A percentile compares a stretch with the other conserved stretches of the same genome.
Evolutionary conservation across 2,329 filamentous ascomycete species (phyloP).

Genomic region (Scytalidium sp.): DNA sequence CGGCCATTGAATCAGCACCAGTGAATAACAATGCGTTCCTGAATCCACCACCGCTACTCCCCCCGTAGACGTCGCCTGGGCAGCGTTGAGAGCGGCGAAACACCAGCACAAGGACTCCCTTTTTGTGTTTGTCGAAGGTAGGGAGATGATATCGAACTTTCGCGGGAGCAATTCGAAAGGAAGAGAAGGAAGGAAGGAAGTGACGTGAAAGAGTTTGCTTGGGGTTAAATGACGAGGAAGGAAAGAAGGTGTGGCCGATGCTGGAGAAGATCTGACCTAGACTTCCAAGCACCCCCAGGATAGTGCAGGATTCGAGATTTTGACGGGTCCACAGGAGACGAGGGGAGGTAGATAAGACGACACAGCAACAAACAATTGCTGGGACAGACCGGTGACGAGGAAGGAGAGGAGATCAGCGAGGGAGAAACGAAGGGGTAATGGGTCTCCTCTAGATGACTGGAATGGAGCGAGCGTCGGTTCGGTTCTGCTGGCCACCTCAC

Average conservation of each 20-base stretch:
- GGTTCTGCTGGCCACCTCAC: neutral
- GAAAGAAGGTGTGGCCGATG: neutral
- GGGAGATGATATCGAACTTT: neutral
- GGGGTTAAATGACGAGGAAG: neutral
- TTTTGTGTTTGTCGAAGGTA: too few relatives aligned
- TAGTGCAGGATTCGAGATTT: neutral
- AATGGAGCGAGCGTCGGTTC: neutral
- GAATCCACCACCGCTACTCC: neutral
- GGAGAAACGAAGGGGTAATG: constrained; percentile 8
- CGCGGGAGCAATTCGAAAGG: neutral
- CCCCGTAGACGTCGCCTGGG: neutral
- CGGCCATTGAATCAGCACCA: neutral
- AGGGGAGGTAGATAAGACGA: neutral
- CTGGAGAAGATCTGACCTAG: neutral
- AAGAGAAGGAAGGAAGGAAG: neutral
- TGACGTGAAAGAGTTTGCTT: neutral
- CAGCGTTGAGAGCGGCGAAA: neutral
- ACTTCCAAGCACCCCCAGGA: neutral
- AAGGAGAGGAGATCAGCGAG: constrained; percentile 18
- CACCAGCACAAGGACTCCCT: too few relatives aligned
- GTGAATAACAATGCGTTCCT: neutral
- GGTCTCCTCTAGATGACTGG: neutral
- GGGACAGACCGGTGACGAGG: constrained; percentile 1
- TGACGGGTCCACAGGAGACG: too few relatives aligned
- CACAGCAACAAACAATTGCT: neutral